A percentile compares a stretch with the other conserved stretches of the same genome.
phyloP scores from a whole-genome alignment of 768 basidiomycete species.

The Suillus luteus region DNA sequence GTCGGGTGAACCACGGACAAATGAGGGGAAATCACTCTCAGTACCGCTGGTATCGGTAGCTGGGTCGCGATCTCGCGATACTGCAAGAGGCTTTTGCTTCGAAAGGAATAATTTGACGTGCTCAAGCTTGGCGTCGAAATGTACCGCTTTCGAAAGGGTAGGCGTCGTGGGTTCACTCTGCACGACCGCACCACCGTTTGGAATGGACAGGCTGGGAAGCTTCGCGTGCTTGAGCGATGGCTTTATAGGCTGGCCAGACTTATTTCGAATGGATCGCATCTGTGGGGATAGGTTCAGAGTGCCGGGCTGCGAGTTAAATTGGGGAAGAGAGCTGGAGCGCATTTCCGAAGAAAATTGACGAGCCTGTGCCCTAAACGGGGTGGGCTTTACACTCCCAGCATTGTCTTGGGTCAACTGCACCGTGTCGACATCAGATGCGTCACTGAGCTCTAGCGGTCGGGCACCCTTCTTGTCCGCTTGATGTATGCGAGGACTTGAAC shows the following conservation, averaged over 20 bases:
- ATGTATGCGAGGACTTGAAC: constrained; percentile 9
- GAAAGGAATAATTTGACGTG: constrained; percentile 94
- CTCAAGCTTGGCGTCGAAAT: constrained; percentile 90
- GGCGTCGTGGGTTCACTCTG: constrained; percentile 86
- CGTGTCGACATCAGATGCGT: constrained; percentile 35
- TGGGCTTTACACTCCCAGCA: constrained; percentile 19
- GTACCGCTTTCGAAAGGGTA: constrained; percentile 77
- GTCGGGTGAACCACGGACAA: constrained; percentile 53
- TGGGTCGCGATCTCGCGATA: constrained; percentile 88
- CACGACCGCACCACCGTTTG: constrained; percentile 48
- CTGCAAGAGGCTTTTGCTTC: constrained; percentile 93
- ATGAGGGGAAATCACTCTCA: constrained; percentile 75
- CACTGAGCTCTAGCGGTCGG: constrained; percentile 21
- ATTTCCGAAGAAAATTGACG: constrained; percentile 29
- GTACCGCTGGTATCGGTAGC: constrained; percentile 79
- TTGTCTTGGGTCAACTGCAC: constrained; percentile 24
- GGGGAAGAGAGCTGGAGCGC: constrained; percentile 3
- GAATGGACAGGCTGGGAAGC: constrained; percentile 53
- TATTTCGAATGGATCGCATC: constrained; percentile 72
- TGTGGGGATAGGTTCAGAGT: constrained; percentile 15
- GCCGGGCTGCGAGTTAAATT: constrained; percentile 3
- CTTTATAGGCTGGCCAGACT: constrained; percentile 92
- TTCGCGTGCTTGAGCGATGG: constrained; percentile 81
- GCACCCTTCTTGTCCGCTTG: constrained; percentile 20
- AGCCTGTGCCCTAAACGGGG: constrained; percentile 7